A percentile compares a stretch with the other conserved stretches of the same genome.
phyloP scores from a whole-genome alignment of 2,329 filamentous ascomycete species.

The Fusarium kyushuense region DNA sequence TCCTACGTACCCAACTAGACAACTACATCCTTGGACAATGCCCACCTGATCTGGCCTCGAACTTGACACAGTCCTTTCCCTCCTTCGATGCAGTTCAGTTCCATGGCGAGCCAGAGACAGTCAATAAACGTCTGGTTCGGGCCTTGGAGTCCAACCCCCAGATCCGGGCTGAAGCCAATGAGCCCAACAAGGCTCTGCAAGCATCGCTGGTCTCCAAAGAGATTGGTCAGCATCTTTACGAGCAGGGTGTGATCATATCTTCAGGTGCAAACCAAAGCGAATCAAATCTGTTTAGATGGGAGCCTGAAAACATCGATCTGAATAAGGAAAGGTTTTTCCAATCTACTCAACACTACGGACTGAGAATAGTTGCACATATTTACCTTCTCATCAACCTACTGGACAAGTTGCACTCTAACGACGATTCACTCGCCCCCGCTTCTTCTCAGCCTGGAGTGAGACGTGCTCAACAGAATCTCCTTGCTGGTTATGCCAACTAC shows the following conservation, averaged over 20 bases:
- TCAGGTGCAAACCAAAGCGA: slow-evolving; percentile 41
- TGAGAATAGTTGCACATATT: slow-evolving; percentile 77
- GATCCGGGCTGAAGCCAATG: slow-evolving; percentile 68
- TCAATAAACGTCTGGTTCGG: slow-evolving; percentile 70
- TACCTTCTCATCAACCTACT: slow-evolving; percentile 75
- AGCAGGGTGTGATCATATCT: slow-evolving; percentile 64
- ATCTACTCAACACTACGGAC: slow-evolving; percentile 69
- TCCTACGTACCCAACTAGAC: slow-evolving; percentile 84
- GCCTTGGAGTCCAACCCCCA: slow-evolving; percentile 68
- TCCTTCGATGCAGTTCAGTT: slow-evolving; percentile 74
- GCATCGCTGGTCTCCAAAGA: slow-evolving; percentile 78
- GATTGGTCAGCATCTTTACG: slow-evolving; percentile 67
- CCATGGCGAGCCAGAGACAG: slow-evolving; percentile 65
- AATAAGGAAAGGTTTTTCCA: slow-evolving; percentile 63
- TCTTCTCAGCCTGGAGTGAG: slow-evolving; percentile 45
- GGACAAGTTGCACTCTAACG: slow-evolving; percentile 62
- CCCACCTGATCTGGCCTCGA: slow-evolving; percentile 64
- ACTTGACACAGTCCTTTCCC: slow-evolving; percentile 69
- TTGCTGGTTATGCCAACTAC: slow-evolving; percentile 85
- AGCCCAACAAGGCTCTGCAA: slow-evolving; percentile 80
- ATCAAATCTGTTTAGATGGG: slow-evolving; percentile 47
- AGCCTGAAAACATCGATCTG: slow-evolving; percentile 50
- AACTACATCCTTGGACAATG: slow-evolving; percentile 71
- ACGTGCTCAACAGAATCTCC: slow-evolving; percentile 76
- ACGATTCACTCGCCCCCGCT: slow-evolving; percentile 27